Conservation (phyloP, 1,139 yeast species). For the Casaregolazyma suthepensis region DNA sequence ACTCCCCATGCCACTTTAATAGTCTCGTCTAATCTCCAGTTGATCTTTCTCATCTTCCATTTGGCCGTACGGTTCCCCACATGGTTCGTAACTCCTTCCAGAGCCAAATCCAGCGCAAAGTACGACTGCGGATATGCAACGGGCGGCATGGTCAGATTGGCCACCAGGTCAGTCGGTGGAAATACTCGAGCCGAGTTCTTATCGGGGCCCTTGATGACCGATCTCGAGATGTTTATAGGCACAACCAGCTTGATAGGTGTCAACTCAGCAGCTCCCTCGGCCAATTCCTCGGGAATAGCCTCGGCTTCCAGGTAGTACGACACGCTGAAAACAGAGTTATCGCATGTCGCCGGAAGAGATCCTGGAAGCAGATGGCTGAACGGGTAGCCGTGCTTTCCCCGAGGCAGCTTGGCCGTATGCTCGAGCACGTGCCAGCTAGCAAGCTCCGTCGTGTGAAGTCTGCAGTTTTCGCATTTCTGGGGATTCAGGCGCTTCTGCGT, state of each 20-base stretch:
- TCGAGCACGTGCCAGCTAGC: slow-evolving; percentile 86
- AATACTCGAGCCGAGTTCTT: slow-evolving; percentile 82
- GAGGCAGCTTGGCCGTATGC: slow-evolving; percentile 45
- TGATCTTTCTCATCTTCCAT: slow-evolving; percentile 88
- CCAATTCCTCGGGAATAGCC: slow-evolving; percentile 39
- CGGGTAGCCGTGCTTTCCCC: slow-evolving; percentile 80
- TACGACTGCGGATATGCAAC: slow-evolving; percentile 83
- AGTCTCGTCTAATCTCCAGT: slow-evolving; percentile 87
- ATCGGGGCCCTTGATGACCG: slow-evolving; percentile 77
- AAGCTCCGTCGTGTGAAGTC: slow-evolving; percentile 48
- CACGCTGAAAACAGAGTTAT: slow-evolving; percentile 49
- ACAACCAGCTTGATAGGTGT: slow-evolving; percentile 1
- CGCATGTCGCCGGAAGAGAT: slow-evolving; percentile 73
- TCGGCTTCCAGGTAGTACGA: slow-evolving; percentile 70
- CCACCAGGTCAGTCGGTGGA: slow-evolving; percentile 91
- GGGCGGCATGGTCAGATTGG: slow-evolving; percentile 80
- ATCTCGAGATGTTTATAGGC: slow-evolving; percentile 72
- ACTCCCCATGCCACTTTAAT: slow-evolving; percentile 48
- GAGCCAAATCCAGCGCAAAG: slow-evolving; percentile 72
- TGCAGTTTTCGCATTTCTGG: slow-evolving; percentile 41
- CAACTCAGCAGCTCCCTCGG: not conserved
- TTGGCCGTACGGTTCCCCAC: slow-evolving; percentile 42
- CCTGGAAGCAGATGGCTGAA: slow-evolving; percentile 93
- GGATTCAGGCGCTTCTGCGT: slow-evolving; percentile 21
- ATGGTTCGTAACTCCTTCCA: slow-evolving; percentile 62